Conservation (phyloP, 768 basidiomycete genomes). For the Lentinus tigrinus region DNA sequence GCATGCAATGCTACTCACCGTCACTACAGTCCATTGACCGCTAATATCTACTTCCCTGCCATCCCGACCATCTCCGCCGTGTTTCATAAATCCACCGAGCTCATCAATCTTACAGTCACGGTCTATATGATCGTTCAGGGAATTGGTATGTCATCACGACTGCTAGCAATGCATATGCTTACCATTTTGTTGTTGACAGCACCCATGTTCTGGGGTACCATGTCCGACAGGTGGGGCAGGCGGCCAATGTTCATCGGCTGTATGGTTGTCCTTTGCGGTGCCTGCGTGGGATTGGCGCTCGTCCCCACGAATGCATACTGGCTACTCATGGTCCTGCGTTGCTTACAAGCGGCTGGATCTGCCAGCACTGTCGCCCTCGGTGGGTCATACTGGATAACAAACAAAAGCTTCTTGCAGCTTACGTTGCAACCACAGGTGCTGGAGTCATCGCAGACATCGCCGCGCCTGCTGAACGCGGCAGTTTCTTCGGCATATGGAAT, state of each 20-base stretch:
- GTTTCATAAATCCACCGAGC: constrained; percentile 65
- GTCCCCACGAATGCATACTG: constrained; percentile 65
- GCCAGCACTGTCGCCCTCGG: constrained; percentile 79
- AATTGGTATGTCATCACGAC: constrained; percentile 42
- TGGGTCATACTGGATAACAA: constrained; percentile 20
- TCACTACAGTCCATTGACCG: constrained; percentile 48
- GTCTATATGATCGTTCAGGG: constrained; percentile 74
- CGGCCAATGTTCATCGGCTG: constrained; percentile 64
- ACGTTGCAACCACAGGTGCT: constrained; percentile 43
- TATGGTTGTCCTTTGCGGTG: constrained; percentile 56
- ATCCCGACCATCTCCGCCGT: constrained; percentile 64
- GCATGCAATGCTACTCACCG: neutral
- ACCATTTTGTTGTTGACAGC: constrained; percentile 22
- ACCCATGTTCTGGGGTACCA: constrained; percentile 62
- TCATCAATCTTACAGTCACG: constrained; percentile 80
- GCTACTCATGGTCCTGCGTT: constrained; percentile 75
- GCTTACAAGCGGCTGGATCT: constrained; percentile 75
- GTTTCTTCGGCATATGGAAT: constrained; percentile 67
- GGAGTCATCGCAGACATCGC: constrained; percentile 82
- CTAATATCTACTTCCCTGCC: constrained; percentile 79
- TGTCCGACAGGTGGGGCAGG: constrained; percentile 67
- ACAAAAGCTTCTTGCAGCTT: neutral
- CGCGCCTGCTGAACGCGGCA: constrained; percentile 67
- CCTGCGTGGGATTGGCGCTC: constrained; percentile 63
- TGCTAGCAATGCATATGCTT: neutral